Evolutionary conservation across 2,329 filamentous ascomycete species (phyloP).

Genomic region (Colletotrichum destructivum): DNA sequence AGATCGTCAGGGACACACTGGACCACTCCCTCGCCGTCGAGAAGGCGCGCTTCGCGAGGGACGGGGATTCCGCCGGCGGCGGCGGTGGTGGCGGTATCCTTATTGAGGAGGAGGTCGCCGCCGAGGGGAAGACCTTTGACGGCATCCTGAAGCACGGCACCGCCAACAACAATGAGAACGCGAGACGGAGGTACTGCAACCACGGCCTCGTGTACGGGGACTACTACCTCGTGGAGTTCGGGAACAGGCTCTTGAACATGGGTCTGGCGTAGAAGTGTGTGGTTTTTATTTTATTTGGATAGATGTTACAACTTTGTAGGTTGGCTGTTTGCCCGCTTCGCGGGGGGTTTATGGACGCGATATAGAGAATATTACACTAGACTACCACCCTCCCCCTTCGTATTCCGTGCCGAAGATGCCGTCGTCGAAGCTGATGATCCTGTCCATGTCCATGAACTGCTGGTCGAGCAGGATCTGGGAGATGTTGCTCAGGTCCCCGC

Average conservation of each 20-base stretch:
- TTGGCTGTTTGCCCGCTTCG: no score
- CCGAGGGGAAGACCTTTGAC: conserved; percentile 48
- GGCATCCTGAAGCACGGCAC: conserved; percentile 53
- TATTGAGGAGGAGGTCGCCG: conserved; percentile 43
- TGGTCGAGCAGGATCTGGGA: conserved; percentile 52
- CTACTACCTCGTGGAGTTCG: conserved; percentile 64
- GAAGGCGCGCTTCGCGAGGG: conserved; percentile 38
- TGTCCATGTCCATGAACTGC: conserved; percentile 51
- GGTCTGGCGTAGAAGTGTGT: conserved; percentile 42
- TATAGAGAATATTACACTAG: background rate
- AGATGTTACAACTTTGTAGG: no score
- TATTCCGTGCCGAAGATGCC: conserved; percentile 49
- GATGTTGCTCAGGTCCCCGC: conserved; percentile 49
- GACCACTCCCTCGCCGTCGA: conserved; percentile 48
- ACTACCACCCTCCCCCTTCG: no score
- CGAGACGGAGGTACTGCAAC: conserved; percentile 51
- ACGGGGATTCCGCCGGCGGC: background rate
- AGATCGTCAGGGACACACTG: conserved; percentile 51
- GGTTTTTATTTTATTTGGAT: no score
- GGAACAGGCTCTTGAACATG: conserved; percentile 59
- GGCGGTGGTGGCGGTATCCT: conserved; percentile 4
- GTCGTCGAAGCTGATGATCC: conserved; percentile 55
- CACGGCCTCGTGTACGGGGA: conserved; percentile 65
- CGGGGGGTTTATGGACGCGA: no score
- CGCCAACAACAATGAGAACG: conserved; percentile 52